Percentiles rank a stretch among this genome's conserved stretches.
Conservation (phyloP, 2,329 filamentous ascomycete species). For the Ophiostoma tasmaniense region DNA sequence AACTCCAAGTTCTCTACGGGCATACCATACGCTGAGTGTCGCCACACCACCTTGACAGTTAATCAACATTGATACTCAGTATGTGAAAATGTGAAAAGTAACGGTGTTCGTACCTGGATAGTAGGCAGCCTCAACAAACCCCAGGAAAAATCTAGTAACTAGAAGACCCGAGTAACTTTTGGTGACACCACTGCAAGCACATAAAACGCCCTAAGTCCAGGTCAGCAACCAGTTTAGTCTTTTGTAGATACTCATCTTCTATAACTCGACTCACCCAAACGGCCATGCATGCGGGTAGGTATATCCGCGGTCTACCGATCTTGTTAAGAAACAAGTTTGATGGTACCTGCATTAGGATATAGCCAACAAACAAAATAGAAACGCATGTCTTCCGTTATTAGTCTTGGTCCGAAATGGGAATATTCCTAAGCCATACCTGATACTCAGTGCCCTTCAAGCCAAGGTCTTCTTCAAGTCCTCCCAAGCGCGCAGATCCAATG, state of each 20-base stretch:
- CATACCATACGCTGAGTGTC: not conserved
- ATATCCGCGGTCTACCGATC: slow-evolving; percentile 23
- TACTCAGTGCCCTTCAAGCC: not conserved
- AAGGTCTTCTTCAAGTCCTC: not conserved
- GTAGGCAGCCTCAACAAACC: not conserved
- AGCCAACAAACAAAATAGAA: not conserved
- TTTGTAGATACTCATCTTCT: not conserved
- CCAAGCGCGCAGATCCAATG: not conserved
- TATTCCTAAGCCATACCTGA: not conserved
- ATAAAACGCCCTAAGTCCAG: not conserved
- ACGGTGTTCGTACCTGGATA: not conserved
- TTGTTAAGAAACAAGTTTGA: slow-evolving; percentile 26
- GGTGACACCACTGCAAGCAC: not conserved
- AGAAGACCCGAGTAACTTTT: not conserved
- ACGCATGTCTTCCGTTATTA: not conserved
- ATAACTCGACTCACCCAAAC: slow-evolving; percentile 10
- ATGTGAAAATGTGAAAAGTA: too few species aligned
- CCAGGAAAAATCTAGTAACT: not conserved
- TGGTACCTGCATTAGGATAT: slow-evolving; percentile 15
- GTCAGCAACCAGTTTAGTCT: not conserved
- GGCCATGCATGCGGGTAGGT: slow-evolving; percentile 32
- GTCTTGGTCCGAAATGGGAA: not conserved
- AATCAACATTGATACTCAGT: not conserved
- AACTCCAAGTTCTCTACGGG: slow-evolving; percentile 46
- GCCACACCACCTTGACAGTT: not conserved